Evolutionary conservation across 2,329 filamentous ascomycete species (phyloP).

Genomic region (Colletotrichum liriopes): DNA sequence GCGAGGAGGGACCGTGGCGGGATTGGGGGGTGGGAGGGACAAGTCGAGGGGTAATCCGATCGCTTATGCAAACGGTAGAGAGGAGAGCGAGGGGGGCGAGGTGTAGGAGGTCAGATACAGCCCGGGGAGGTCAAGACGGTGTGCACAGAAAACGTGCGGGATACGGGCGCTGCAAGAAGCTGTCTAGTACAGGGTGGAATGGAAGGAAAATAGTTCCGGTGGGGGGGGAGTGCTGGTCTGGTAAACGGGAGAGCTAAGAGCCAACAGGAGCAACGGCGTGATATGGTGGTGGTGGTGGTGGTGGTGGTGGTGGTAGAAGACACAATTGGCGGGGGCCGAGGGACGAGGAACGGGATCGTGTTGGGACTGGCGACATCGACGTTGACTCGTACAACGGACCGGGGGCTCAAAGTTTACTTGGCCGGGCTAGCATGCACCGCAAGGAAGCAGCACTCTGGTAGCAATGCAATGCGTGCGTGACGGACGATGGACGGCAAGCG

Average conservation of each 20-base stretch:
- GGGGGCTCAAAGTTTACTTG: not conserved
- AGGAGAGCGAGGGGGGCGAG: not conserved
- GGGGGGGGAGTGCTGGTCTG: not conserved
- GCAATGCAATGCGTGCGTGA: not conserved
- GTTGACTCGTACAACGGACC: slow-evolving; percentile 5
- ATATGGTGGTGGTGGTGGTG: not conserved
- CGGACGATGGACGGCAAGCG: not conserved
- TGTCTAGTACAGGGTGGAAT: no score
- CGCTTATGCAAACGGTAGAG: slow-evolving; percentile 4
- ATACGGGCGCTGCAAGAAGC: not conserved
- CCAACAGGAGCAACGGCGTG: not conserved
- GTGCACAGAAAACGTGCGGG: not conserved
- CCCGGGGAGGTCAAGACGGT: not conserved
- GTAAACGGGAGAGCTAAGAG: not conserved
- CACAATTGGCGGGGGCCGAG: not conserved
- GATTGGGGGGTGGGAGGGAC: not conserved
- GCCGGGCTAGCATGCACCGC: not conserved
- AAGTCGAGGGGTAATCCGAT: slow-evolving; percentile 22
- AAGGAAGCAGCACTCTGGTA: not conserved
- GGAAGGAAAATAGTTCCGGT: not conserved
- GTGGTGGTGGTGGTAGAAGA: not conserved
- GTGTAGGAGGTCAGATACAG: slow-evolving; percentile 2
- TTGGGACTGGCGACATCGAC: not conserved
- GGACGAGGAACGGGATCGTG: not conserved
- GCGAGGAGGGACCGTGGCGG: not conserved